Evolutionary conservation across 257 asterid species (phyloP), one percentile per base, ranked within the genome.

Genomic region (Thymus mandschuricus): DNA sequence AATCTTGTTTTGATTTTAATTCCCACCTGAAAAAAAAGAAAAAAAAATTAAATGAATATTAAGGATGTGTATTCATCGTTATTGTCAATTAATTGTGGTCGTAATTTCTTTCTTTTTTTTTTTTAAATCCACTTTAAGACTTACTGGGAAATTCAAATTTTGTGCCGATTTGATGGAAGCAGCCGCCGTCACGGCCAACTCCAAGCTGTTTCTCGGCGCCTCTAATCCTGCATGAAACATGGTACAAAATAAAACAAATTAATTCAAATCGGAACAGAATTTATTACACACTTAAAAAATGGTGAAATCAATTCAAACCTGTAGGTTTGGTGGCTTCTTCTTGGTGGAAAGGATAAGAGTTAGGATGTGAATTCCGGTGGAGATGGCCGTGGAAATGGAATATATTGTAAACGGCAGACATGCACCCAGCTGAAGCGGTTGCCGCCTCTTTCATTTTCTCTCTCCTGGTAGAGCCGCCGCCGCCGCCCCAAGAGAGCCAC

Each of bases 181-280:
- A n/a, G 82, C 54, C 31, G 43, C 21, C 31, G 75, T 55, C 48
- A 83, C 84, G 10, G 71, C 83, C 57, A 84, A 38, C 64, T 89
- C 93, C 88, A 86, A 82, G 78, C 95, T 92, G 83, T 91, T 91
- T 71, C 97, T 87, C 57, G 96, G 96, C 38, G 95, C 97, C 76
- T 89, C 95, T 15, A 85, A 50, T 48, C 97, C 96, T 86, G 82
- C 80, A 81, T 64, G 48, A 54, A 15, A 28, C 34, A 9, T 44
- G 8, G 2, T 3, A 9, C 1, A 44, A 8, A 44, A 8, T 44
- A 8, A 44, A 2, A 43, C 11, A 6, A 5, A 5, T 0, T 9
- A 44, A 38, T 38, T 38, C 41, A 38, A 38, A 38, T 38, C 6
- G 7, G 1, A 4, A 38, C 4, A 35, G 40, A 35, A 35, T 35